Base-by-base conservation (phyloP, 768 basidiomycete genomes). In the Suillus occidentalis region DNA sequence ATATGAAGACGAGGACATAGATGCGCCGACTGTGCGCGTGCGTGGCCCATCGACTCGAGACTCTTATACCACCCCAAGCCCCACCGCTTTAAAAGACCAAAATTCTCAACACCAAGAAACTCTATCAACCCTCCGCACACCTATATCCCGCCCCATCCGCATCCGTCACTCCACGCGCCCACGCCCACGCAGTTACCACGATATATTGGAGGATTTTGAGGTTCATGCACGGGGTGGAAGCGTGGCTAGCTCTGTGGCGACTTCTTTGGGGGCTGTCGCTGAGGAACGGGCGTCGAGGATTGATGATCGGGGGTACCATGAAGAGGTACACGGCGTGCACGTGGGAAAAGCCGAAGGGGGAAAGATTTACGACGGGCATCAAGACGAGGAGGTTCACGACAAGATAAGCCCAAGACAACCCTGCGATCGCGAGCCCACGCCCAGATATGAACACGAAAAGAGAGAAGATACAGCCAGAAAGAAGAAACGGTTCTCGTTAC, bases 401-500 rank as follows among this genome's bases (percentile, higher is more conserved):
- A 18, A 10, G 10, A 9, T 18, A 12, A 18, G 7, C 6, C 10
- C 40, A 42, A 42, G 25, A 31, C 37, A 25, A 34, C 59, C 20
- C 4, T 4, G 14, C 22, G 43, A 39, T 25, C 25, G 20, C 22
- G 31, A 61, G 18, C 52, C 18, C n/a, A 61, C 10, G 34, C 61
- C 31, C 20, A n/a, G 47, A 20, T 37, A 61, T 37, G 12, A 14
- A 6, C 22, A 34, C 18, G 42, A 25, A 31, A 63, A 37, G 65
- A 81, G 73, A 69, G 90, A 90, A 72, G 84, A 90, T 66, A 90
- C 89, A 0, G 83, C 82, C 52, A 77, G 88, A 68, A 75, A 86
- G 70, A 80, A 80, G 70, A 90, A 91, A 72, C 84, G 90, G 45
- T 92, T 92, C 70, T 92, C 92, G 58, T 66, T 90, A 59, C 90